Evolutionary conservation across 805 yeast species (phyloP).

Genomic region (Starmerella sp.): DNA sequence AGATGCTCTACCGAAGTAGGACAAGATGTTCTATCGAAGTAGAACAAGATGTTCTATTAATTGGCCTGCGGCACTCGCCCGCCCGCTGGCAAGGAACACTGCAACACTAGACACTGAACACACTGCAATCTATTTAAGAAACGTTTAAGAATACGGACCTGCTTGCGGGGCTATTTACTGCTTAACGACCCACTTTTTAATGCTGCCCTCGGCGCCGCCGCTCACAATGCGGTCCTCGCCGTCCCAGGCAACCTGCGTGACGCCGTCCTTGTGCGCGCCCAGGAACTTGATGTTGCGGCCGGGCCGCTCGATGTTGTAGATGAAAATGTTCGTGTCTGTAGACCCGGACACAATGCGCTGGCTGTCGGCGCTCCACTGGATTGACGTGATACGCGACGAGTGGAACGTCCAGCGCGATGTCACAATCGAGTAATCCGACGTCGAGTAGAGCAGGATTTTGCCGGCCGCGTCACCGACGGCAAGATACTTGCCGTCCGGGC

Average conservation of each 20-base stretch:
- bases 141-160: too few species aligned
- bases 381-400: slow-evolving; percentile 64
- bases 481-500: slow-evolving; percentile 54
- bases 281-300: slow-evolving; percentile 59
- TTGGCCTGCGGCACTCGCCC: too few species aligned
- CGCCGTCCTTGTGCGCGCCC: slow-evolving; percentile 85
- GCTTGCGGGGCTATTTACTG: not conserved
- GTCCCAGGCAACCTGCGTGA: slow-evolving; percentile 61
- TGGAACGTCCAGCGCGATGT: slow-evolving; percentile 96
- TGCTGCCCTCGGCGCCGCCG: slow-evolving; percentile 71
- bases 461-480: slow-evolving; percentile 87
- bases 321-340: slow-evolving; percentile 65
- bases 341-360: slow-evolving; percentile 69
- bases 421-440: slow-evolving; percentile 39
- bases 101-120: too few species aligned
- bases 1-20: too few species aligned
- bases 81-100: too few species aligned
- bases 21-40: too few species aligned
- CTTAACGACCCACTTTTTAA: slow-evolving; percentile 53
- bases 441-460: slow-evolving; percentile 63
- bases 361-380: slow-evolving; percentile 69
- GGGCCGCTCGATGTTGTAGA: slow-evolving; percentile 73
- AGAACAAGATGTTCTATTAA: too few species aligned
- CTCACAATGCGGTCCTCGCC: slow-evolving; percentile 41
- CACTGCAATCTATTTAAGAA: not conserved